Evolutionary conservation across 2,329 filamentous ascomycete genomes (phyloP).

Genomic region (Trichoderma sp.): DNA sequence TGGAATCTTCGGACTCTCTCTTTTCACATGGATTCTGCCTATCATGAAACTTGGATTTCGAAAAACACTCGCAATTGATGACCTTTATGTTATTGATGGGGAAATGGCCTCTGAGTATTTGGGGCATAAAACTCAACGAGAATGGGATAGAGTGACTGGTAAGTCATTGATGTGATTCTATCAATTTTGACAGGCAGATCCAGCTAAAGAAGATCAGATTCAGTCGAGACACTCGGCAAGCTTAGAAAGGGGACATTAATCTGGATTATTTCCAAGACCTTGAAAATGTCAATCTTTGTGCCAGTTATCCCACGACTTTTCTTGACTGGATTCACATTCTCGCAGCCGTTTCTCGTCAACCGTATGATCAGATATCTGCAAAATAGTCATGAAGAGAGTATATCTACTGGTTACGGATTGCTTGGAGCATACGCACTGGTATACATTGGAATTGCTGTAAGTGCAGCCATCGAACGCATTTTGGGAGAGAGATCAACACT

Average conservation of each 20-base stretch:
- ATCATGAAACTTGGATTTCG: neutral
- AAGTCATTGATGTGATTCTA: neutral
- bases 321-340: neutral
- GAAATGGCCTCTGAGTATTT: neutral
- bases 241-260: neutral
- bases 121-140: neutral
- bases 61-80: neutral
- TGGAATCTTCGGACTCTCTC: neutral
- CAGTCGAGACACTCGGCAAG: neutral
- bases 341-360: neutral
- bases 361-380: neutral
- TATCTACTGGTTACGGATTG: neutral
- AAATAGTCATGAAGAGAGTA: neutral
- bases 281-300: neutral
- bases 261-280: neutral
- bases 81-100: neutral
- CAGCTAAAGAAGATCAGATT: neutral
- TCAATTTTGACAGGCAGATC: neutral
- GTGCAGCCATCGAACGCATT: neutral
- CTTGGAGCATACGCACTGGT: neutral
- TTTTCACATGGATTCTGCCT: neutral
- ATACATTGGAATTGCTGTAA: neutral
- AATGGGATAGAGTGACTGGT: neutral
- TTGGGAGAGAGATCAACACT: neutral
- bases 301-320: neutral